These are phyloP conservation scores for Ligustrum vulgare DNA, from an alignment of 257 asterid genomes.

Conservation along the genomic window DNA sequence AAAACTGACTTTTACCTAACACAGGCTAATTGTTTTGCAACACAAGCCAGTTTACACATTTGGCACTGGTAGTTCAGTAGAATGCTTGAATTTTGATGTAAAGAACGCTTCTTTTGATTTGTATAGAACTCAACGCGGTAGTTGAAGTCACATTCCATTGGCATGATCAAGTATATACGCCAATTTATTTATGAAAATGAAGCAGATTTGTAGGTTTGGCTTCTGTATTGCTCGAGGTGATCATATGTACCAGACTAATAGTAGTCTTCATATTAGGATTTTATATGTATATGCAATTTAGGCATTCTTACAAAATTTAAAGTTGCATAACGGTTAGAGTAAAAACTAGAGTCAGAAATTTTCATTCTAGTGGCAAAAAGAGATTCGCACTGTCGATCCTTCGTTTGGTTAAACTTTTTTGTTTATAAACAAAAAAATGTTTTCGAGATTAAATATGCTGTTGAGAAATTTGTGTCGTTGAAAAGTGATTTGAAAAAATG, in stretches of 20 bases:
- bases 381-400: background rate
- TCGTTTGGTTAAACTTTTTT: too few species aligned
- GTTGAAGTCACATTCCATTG: slow-evolving; percentile 91
- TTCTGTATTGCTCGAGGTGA: background rate
- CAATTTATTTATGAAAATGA: background rate
- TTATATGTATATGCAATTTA: background rate
- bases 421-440: too few species aligned
- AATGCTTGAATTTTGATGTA: slow-evolving; percentile 57
- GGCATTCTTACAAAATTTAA: background rate
- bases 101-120: slow-evolving; percentile 60
- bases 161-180: slow-evolving; percentile 74
- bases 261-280: background rate
- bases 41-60: slow-evolving; percentile 87
- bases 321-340: background rate
- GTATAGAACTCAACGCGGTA: slow-evolving; percentile 82
- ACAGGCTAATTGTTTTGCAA: slow-evolving; percentile 73
- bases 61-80: slow-evolving; percentile 75
- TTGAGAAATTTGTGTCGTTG: too few species aligned
- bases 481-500: too few species aligned
- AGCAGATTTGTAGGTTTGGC: background rate
- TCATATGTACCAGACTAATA: background rate
- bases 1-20: too few species aligned
- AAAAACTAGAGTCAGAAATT: background rate
- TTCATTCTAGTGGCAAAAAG: background rate
- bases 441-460: too few species aligned